Evolutionary conservation across 805 yeast species (phyloP).

Genomic region (Millerozyma miso): DNA sequence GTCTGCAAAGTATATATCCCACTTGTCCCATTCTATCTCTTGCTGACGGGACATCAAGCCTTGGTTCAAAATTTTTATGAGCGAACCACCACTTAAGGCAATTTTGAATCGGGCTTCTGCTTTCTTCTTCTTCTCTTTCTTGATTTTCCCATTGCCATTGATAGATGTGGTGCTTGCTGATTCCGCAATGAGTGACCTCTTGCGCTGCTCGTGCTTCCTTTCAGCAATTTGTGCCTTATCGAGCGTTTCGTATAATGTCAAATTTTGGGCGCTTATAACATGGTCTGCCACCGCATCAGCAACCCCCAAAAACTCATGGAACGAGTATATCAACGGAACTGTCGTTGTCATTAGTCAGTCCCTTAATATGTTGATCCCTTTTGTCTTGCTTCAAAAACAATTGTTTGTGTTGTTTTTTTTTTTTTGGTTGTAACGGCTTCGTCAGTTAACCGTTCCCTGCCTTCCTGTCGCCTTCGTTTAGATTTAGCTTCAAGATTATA

Average conservation of each 20-base stretch:
- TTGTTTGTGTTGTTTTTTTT: too few species aligned
- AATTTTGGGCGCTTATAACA: slow-evolving; percentile 82
- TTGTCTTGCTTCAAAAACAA: too few species aligned
- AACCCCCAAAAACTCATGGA: slow-evolving; percentile 83
- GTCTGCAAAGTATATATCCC: slow-evolving; percentile 97
- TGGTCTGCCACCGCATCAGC: slow-evolving; percentile 98
- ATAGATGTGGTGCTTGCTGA: slow-evolving; percentile 9
- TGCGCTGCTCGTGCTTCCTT: slow-evolving; percentile 24
- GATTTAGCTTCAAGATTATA: background rate
- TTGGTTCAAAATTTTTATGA: slow-evolving; percentile 79
- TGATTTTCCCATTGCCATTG: slow-evolving; percentile 14
- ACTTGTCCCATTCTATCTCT: slow-evolving; percentile 82
- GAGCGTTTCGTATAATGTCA: slow-evolving; percentile 48
- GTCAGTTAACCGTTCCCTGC: background rate
- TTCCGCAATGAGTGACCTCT: slow-evolving; percentile 8
- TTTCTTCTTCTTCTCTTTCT: slow-evolving; percentile 40
- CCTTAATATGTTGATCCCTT: background rate
- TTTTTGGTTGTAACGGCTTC: background rate
- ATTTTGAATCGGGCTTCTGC: slow-evolving; percentile 76
- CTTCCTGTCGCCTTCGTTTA: background rate
- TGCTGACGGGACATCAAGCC: slow-evolving; percentile 70
- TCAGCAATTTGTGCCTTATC: slow-evolving; percentile 29
- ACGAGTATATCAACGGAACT: slow-evolving; percentile 89
- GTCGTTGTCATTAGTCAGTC: slow-evolving; percentile 70
- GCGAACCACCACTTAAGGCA: slow-evolving; percentile 91